Percentiles rank a stretch among this genome's conserved stretches.
phyloP scores from a whole-genome alignment of 2,329 filamentous ascomycete species.

The Xylaria sp. region DNA sequence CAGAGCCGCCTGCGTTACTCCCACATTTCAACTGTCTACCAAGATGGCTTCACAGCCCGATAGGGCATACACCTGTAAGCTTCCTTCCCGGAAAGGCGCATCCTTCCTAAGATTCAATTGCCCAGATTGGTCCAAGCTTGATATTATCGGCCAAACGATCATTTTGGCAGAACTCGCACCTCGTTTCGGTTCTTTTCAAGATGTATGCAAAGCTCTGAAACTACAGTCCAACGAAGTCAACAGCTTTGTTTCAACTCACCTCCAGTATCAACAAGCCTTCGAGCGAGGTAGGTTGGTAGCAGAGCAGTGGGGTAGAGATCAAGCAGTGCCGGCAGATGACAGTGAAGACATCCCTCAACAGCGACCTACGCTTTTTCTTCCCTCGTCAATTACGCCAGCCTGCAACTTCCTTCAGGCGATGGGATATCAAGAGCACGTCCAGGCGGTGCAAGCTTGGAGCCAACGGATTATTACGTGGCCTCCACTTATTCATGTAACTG shows the following conservation, averaged over 20 bases:
- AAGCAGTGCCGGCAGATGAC: slow-evolving; percentile 1
- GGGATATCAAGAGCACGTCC: not conserved
- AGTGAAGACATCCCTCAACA: slow-evolving; percentile 25
- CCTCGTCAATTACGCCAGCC: slow-evolving; percentile 25
- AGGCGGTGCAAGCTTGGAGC: slow-evolving; percentile 16
- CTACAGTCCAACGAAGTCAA: slow-evolving; percentile 24
- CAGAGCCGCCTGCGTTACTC: not conserved
- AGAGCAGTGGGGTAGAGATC: slow-evolving; percentile 24
- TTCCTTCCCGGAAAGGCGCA: slow-evolving; percentile 1
- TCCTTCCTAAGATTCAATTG: not conserved
- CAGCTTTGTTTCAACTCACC: slow-evolving; percentile 20
- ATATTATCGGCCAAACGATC: slow-evolving; percentile 30
- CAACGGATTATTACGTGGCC: slow-evolving; percentile 19
- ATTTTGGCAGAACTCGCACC: slow-evolving; percentile 16
- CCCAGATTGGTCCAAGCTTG: slow-evolving; percentile 30
- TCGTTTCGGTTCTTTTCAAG: slow-evolving; percentile 24
- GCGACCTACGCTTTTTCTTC: slow-evolving; percentile 15
- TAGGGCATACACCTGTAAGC: slow-evolving; percentile 17
- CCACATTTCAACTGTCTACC: not conserved
- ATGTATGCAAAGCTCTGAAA: slow-evolving; percentile 16
- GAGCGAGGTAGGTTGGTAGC: slow-evolving; percentile 8
- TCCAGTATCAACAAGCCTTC: slow-evolving; percentile 10
- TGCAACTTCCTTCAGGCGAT: slow-evolving; percentile 25
- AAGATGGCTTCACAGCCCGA: slow-evolving; percentile 20
- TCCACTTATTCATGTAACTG: slow-evolving; percentile 13